Evolutionary conservation across 2,329 filamentous ascomycete genomes (phyloP), one percentile per base, ranked within the genome.

Genomic region (Beauveria brongniartii): DNA sequence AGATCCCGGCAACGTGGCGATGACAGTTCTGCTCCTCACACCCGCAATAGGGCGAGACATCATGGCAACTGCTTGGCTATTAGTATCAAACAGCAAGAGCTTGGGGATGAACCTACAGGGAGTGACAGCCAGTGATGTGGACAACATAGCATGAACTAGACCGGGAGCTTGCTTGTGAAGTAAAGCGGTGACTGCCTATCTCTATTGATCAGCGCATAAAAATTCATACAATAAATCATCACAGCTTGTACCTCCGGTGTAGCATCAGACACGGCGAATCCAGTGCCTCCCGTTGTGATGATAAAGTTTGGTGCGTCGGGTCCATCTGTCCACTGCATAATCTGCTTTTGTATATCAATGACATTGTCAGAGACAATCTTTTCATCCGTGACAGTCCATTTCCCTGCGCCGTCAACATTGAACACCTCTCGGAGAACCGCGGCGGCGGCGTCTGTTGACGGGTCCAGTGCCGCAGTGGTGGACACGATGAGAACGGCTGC

Each of bases 31-130:
- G 64, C 93, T 87, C 37, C 94, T 82, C 3, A 96, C 86, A 3
- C 94, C 94, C 24, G 94, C 94, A 14, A 95, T 90, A 5, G 94
- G 94, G 51, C 94, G 85, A 56, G 94, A 90, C 94, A 99, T 99
- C 78, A 96, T 88, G 50, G 94, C 94, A 75, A 99, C 92, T 96
- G 56, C 20, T 53, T 2, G n/a, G 55, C 14, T 61, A 53, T 74
- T 61, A 73, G 66, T 43, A 65, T 16, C 34, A 52, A 68, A 56
- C 63, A 28, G 2, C 43, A 59, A 59, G 9, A 8, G 34, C 46
- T 12, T 7, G 10, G 24, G 22, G 9, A n/a, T 24, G 60, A 46
- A 75, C 89, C 78, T 77, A 96, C 92, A 99, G 52, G 93, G 92
- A 3, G 94, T 99, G 40, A 97, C 86, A 48, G 84, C 79, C 18